Conservation (phyloP, 106 monocot genomes). For the Triglochin maritima region DNA sequence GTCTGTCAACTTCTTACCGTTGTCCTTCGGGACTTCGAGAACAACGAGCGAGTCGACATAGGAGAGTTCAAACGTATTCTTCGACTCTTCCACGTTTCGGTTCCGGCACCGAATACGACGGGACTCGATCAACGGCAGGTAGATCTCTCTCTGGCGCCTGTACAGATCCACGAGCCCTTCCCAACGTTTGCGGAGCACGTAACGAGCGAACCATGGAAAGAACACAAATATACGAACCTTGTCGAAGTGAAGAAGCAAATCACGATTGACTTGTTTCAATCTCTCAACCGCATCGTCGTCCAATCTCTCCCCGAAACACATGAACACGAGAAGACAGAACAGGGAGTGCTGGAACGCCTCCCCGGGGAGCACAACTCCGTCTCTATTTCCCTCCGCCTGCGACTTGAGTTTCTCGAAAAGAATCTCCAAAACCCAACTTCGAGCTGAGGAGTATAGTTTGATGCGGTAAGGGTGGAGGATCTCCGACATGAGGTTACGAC, state of each 20-base stretch:
- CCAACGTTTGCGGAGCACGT: conserved; percentile 5
- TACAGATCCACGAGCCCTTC: background rate
- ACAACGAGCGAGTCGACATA: conserved; percentile 12
- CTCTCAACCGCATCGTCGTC: background rate
- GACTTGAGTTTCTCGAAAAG: no score
- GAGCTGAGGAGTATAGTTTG: background rate
- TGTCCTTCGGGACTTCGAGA: conserved; percentile 4
- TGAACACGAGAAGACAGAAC: conserved; percentile 12
- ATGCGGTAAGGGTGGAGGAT: conserved; percentile 3
- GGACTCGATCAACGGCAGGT: conserved; percentile 8
- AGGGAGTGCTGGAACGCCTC: conserved; percentile 13
- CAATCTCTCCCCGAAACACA: conserved; percentile 21
- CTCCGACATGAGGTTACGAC: conserved; percentile 7
- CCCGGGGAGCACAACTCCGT: background rate
- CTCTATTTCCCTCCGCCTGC: no score
- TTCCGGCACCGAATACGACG: background rate
- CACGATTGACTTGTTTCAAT: background rate
- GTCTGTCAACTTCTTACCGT: conserved; percentile 11
- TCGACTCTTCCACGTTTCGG: background rate
- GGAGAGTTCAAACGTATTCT: conserved; percentile 2
- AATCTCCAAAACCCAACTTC: background rate
- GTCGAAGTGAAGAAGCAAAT: background rate
- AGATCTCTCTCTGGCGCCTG: conserved; percentile 4
- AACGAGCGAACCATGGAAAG: background rate
- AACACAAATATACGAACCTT: conserved; percentile 4